A percentile compares a stretch with the other conserved stretches of the same genome.
Conservation (phyloP, 2,329 filamentous ascomycete genomes). For the Exophiala phaeomuriformis region DNA sequence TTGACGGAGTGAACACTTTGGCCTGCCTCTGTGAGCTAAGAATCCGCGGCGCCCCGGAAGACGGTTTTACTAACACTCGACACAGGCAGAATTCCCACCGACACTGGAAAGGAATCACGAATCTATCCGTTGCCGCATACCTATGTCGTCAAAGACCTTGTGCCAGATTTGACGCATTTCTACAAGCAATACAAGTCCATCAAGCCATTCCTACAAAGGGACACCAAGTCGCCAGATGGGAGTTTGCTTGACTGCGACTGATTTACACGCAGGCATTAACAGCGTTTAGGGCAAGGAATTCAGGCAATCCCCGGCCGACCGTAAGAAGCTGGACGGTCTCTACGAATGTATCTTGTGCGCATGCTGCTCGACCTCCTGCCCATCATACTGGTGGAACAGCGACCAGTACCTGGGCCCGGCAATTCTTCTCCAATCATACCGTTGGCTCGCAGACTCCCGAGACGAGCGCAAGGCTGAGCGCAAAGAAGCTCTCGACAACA, state of each 20-base stretch:
- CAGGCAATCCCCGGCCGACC: constrained; percentile 83
- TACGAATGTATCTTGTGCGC: constrained; percentile 99
- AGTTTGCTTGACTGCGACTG: constrained; percentile 33
- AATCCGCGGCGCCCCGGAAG: neutral
- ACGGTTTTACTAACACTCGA: constrained; percentile 11
- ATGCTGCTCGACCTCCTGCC: constrained; percentile 97
- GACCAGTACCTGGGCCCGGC: constrained; percentile 98
- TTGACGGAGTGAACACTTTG: constrained; percentile 95
- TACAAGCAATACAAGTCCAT: constrained; percentile 99
- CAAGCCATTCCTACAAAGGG: constrained; percentile 94
- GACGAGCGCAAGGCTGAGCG: constrained; percentile 84
- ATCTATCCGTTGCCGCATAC: constrained; percentile 98
- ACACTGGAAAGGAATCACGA: constrained; percentile 72
- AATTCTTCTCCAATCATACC: constrained; percentile 92
- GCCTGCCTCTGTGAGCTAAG: constrained; percentile 75
- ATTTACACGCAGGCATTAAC: constrained; percentile 10
- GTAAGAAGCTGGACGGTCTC: constrained; percentile 92
- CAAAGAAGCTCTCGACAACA: constrained; percentile 90
- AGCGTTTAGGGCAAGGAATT: constrained; percentile 70
- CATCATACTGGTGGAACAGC: constrained; percentile 99
- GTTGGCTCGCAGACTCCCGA: constrained; percentile 91
- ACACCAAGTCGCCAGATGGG: constrained; percentile 76
- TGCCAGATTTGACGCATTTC: constrained; percentile 95
- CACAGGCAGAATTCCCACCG: constrained; percentile 83
- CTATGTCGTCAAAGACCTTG: constrained; percentile 98